A percentile compares a stretch with the other conserved stretches of the same genome.
phyloP scores from a whole-genome alignment of 345 rosid genomes.

The Gossypium rotundifolium region DNA sequence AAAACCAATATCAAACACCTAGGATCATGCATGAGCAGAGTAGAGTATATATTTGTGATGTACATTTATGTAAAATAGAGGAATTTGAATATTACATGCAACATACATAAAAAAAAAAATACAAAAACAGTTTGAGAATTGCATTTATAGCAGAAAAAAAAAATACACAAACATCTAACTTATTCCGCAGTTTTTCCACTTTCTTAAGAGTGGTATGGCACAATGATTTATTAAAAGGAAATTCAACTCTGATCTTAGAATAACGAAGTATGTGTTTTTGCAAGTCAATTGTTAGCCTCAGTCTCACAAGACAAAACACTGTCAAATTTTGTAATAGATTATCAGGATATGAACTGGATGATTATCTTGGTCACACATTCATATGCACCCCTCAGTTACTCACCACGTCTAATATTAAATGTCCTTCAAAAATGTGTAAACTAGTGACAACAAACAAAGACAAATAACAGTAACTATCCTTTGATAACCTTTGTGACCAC shows the following conservation, averaged over 20 bases:
- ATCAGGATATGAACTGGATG: background rate
- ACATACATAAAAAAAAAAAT: no score
- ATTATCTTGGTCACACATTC: background rate
- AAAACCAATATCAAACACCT: background rate
- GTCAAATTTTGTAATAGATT: background rate
- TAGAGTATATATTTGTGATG: background rate
- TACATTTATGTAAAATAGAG: background rate
- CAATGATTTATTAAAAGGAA: background rate
- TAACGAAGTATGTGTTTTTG: background rate
- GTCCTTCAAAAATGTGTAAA: background rate
- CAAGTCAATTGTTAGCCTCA: background rate
- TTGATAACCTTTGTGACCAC: slow-evolving; percentile 27
- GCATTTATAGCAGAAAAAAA: background rate
- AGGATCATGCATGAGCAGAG: background rate
- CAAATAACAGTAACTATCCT: slow-evolving; percentile 9
- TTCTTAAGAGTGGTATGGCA: background rate
- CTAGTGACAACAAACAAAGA: background rate
- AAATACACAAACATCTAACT: background rate
- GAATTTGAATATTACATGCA: background rate
- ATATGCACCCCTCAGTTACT: background rate
- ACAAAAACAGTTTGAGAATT: background rate
- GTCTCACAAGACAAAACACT: background rate
- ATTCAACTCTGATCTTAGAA: background rate
- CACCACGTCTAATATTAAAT: background rate
- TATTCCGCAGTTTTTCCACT: background rate